Percentiles rank a stretch among this genome's conserved stretches.
phyloP scores from a whole-genome alignment of 2,329 filamentous ascomycete genomes.

The Microsporum canis region DNA sequence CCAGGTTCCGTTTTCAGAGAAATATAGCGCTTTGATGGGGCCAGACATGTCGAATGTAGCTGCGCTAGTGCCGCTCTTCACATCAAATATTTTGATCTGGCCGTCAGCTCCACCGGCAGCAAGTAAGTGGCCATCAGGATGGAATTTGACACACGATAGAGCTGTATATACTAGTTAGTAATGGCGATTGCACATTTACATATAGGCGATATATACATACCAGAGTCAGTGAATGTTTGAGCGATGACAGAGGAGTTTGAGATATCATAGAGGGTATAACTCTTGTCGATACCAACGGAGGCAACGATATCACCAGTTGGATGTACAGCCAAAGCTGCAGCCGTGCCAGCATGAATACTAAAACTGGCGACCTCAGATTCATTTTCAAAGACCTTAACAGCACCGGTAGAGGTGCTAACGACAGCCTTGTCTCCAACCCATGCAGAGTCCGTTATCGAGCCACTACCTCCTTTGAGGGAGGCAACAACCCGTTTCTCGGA shows the following conservation, averaged over 20 bases:
- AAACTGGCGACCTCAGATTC: conserved; percentile 59
- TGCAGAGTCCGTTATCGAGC: conserved; percentile 54
- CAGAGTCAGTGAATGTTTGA: conserved; percentile 66
- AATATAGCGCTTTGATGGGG: conserved; percentile 63
- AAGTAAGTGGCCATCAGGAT: conserved; percentile 91
- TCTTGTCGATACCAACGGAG: conserved; percentile 84
- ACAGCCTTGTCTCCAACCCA: conserved; percentile 55
- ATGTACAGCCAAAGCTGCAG: conserved; percentile 66
- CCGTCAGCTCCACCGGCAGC: conserved; percentile 70
- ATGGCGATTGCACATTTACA: not conserved
- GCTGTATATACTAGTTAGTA: conserved; percentile 39
- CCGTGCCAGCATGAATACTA: conserved; percentile 70
- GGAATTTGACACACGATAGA: conserved; percentile 70
- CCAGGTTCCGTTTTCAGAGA: conserved; percentile 97
- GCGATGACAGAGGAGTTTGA: conserved; percentile 55
- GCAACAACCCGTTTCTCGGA: conserved; percentile 63
- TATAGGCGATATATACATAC: conserved; percentile 42
- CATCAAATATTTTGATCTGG: conserved; percentile 79
- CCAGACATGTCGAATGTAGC: conserved; percentile 57
- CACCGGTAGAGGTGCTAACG: conserved; percentile 62
- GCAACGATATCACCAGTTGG: conserved; percentile 73
- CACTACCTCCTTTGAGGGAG: conserved; percentile 51
- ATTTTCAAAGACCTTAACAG: conserved; percentile 66
- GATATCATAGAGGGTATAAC: conserved; percentile 80
- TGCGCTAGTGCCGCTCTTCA: conserved; percentile 64